Percentiles rank a stretch among this genome's conserved stretches.
Conservation (phyloP, 768 basidiomycete genomes). For the Boletales sp. region DNA sequence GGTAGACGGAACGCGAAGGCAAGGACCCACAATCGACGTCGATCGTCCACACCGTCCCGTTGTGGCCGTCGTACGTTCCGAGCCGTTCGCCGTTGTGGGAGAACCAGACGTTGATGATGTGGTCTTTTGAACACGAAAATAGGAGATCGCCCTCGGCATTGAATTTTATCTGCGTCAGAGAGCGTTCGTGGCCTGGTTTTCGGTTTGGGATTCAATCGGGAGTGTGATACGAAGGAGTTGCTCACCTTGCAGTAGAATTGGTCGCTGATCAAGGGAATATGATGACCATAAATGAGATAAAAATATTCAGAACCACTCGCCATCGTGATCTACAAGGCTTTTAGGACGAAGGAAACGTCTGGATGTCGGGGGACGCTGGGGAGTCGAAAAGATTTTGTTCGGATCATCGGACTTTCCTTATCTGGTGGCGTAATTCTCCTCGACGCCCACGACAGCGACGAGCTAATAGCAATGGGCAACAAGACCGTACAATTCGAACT, state of each 20-base stretch:
- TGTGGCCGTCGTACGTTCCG: constrained; percentile 95
- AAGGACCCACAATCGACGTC: constrained; percentile 89
- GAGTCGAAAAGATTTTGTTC: constrained; percentile 21
- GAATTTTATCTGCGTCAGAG: constrained; percentile 96
- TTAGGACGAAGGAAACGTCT: background rate
- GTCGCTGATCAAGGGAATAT: constrained; percentile 43
- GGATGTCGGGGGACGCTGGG: background rate
- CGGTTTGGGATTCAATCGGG: constrained; percentile 11
- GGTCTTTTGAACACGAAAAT: constrained; percentile 95
- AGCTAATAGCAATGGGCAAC: constrained; percentile 12
- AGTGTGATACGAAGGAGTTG: background rate
- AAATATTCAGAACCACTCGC: background rate
- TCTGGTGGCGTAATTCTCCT: constrained; percentile 3
- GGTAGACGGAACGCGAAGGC: background rate
- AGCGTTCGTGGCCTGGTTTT: constrained; percentile 86
- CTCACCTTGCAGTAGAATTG: constrained; percentile 68
- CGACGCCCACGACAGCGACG: background rate
- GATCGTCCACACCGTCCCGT: constrained; percentile 95
- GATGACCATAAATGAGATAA: background rate
- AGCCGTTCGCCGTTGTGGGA: constrained; percentile 96
- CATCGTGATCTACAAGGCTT: constrained; percentile 10
- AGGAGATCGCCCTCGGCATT: constrained; percentile 95
- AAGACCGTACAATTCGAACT: constrained; percentile 6
- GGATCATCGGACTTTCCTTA: constrained; percentile 16
- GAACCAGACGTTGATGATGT: constrained; percentile 94